A percentile compares a stretch with the other conserved stretches of the same genome.
These are phyloP conservation scores for Aspergillus vadensis DNA, from an alignment of 2,329 filamentous ascomycete genomes.

Conservation along the genomic window DNA sequence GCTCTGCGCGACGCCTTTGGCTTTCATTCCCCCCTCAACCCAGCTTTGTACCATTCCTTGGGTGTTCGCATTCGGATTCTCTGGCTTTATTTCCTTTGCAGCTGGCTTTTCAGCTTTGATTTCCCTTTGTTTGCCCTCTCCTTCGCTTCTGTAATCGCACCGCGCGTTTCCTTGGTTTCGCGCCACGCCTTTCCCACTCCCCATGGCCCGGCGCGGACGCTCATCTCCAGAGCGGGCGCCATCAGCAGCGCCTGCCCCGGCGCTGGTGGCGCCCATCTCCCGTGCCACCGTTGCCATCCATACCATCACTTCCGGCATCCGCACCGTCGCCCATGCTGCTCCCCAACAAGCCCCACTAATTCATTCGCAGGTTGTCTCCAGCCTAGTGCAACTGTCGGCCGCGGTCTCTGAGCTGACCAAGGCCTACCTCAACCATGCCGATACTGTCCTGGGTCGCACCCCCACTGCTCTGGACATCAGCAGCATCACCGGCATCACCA, in stretches of 20 bases:
- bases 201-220: conserved; percentile 7
- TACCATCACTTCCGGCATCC: conserved; percentile 14
- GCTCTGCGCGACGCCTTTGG: background rate
- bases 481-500: conserved; percentile 41
- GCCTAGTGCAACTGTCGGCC: conserved; percentile 76
- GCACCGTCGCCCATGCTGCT: conserved; percentile 4
- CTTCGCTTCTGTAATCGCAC: background rate
- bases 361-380: conserved; percentile 66
- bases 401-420: conserved; percentile 77
- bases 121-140: background rate
- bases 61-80: background rate
- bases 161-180: background rate
- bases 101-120: background rate
- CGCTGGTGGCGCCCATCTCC: conserved; percentile 16
- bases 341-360: conserved; percentile 27
- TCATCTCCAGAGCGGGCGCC: conserved; percentile 8
- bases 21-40: background rate
- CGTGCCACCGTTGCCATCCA: conserved; percentile 13
- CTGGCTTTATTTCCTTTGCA: background rate
- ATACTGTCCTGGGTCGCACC: conserved; percentile 72
- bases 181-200: background rate
- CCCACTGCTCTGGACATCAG: conserved; percentile 51
- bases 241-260: background rate
- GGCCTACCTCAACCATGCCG: conserved; percentile 86
- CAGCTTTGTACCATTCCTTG: background rate